These are phyloP conservation scores for Lactarius pseudohatsudake DNA, from an alignment of 768 basidiomycete species.

Conservation along the genomic window DNA sequence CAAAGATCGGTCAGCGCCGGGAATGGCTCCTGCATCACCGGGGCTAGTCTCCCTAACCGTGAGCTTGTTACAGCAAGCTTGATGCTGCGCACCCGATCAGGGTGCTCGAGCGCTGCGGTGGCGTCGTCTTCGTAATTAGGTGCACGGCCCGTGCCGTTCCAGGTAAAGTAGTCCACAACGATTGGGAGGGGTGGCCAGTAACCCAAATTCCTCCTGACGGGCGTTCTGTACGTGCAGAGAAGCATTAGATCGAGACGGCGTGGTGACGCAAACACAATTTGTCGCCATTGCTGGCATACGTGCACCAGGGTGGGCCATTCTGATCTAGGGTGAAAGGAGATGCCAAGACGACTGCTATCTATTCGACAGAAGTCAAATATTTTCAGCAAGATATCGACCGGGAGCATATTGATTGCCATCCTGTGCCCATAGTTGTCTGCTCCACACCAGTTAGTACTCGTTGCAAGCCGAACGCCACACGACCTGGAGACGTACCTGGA, in stretches of 20 bases:
- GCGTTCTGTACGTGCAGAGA: not conserved
- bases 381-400: not conserved
- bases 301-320: not conserved
- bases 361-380: not conserved
- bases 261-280: not conserved
- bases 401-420: not conserved
- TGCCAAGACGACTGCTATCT: not conserved
- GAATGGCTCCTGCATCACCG: not conserved
- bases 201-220: not conserved
- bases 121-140: not conserved
- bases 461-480: not conserved
- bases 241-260: not conserved
- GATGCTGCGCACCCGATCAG: not conserved
- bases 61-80: not conserved
- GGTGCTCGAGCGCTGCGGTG: not conserved
- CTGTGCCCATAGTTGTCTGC: not conserved
- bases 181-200: not conserved
- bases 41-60: not conserved
- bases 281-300: constrained; percentile 4
- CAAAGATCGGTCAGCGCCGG: not conserved
- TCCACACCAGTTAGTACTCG: not conserved
- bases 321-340: not conserved
- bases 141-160: not conserved
- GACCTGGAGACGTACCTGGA: no score
- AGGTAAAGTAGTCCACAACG: not conserved